Base-by-base conservation (phyloP, 2,329 filamentous ascomycete genomes). In the Sporothrix luriei region DNA sequence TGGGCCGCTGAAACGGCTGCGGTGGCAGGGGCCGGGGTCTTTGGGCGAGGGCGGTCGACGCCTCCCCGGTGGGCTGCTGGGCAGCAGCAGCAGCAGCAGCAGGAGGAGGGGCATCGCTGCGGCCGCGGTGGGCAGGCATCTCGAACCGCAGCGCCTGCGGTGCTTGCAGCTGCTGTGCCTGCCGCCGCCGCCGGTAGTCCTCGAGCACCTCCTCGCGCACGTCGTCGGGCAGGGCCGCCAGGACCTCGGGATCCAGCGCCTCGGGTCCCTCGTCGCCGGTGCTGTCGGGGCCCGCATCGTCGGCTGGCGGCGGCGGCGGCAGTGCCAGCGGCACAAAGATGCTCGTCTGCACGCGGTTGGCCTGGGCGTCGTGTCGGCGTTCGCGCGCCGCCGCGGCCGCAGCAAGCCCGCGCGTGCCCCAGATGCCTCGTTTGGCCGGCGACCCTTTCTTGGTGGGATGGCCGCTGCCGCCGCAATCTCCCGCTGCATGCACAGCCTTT, bases 181-280 rank as follows among this genome's bases (percentile, higher is more conserved):
- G n/a, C 40, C 51, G 24, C 5, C 52, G 87, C 13, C 84, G 85
- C 24, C 85, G 85, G 46, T 94, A 89, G 75, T 97, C 91, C 24
- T 87, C 88, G 2, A 97, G 79, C 7, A 98, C 84, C 78, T 98
- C 94, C 19, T 81, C 83, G 14, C 91, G 88, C 61, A 97, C 86
- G 61, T 97, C 92, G 73, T 91, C 89, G 0, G 94, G 94, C 0
- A 98, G 82, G 19, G 93, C 93, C 0, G 90, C 88, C 2, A 98
- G 87, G 75, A 97, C 94, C 0, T 89, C 88, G 0, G 86, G 82
- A 70, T 92, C 90, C 3, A 92, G 79, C 54, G 86, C 83, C 62
- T 84, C 82, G 0, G 81, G 72, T 6, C 78, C 79, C 7, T 83
- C 78, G 1, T 74, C 74, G 10, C 70, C 76, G 1, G 75, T 73